Evolutionary conservation across 1,284 basidiomycete genomes (phyloP).

Genomic region (Cryptococcus depauperatus): DNA sequence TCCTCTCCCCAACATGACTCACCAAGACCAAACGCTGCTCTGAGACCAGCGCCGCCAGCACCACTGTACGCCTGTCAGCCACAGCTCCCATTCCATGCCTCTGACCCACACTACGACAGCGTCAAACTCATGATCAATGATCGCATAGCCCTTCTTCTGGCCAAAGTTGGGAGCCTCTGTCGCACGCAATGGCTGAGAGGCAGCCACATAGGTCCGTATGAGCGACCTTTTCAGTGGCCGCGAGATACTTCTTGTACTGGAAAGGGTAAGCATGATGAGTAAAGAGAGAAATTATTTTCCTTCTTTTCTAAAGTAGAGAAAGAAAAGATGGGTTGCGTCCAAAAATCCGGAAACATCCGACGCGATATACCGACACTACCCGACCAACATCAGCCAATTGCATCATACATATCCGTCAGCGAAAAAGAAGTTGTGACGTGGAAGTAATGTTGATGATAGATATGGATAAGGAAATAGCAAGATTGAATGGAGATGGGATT

Average conservation of each 20-base stretch:
- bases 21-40: slow-evolving; percentile 90
- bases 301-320: too few species aligned
- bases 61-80: slow-evolving; percentile 53
- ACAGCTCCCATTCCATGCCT: slow-evolving; percentile 4
- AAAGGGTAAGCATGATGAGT: slow-evolving; percentile 11
- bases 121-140: slow-evolving; percentile 95
- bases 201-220: slow-evolving; percentile 32
- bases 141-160: slow-evolving; percentile 58
- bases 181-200: slow-evolving; percentile 39
- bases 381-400: neutral
- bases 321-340: neutral
- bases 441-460: too few species aligned
- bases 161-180: slow-evolving; percentile 43
- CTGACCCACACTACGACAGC: slow-evolving; percentile 87
- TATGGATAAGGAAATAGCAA: too few species aligned
- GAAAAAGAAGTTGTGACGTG: too few species aligned
- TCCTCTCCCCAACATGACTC: slow-evolving; percentile 6
- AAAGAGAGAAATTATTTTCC: too few species aligned
- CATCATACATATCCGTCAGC: neutral
- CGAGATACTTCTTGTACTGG: slow-evolving; percentile 8
- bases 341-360: neutral
- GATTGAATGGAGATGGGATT: too few species aligned
- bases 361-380: neutral
- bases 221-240: slow-evolving; percentile 5
- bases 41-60: slow-evolving; percentile 94